These are phyloP conservation scores for Rutidosis leptorrhynchoides DNA, from an alignment of 129 eudicot genomes.

Conservation along the genomic window DNA sequence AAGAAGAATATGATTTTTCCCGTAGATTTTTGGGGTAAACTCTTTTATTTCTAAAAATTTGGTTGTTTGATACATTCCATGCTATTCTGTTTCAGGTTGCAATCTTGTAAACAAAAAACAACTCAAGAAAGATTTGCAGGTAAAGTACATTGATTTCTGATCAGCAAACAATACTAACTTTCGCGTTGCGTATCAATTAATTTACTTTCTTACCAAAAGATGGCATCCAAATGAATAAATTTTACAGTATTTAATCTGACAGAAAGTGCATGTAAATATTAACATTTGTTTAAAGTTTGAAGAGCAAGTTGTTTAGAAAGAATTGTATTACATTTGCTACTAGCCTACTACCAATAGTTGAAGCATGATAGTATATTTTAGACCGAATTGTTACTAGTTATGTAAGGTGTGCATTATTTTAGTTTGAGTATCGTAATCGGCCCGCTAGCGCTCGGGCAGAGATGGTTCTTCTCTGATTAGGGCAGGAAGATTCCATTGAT, in stretches of 20 bases:
- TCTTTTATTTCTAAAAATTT: conserved; percentile 4
- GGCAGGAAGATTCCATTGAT: no score
- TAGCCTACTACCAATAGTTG: no score
- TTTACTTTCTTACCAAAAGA: conserved; percentile 19
- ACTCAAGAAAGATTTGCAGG: conserved; percentile 1
- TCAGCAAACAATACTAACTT: not conserved
- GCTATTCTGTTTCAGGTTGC: conserved; percentile 13
- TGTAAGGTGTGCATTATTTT: no score
- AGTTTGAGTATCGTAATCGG: no score
- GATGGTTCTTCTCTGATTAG: no score
- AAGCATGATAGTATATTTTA: no score
- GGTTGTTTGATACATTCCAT: not conserved
- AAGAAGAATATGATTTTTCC: not conserved
- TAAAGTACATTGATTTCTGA: conserved; percentile 11
- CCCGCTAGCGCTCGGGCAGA: no score
- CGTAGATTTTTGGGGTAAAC: not conserved
- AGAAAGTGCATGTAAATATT: not conserved
- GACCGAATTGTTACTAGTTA: no score
- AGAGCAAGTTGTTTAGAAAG: no score
- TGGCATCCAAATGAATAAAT: conserved; percentile 11
- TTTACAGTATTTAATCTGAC: not conserved
- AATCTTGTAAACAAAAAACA: not conserved
- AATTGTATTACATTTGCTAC: no score
- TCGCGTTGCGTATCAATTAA: not conserved
- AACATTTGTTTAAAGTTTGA: not conserved